A percentile compares a stretch with the other conserved stretches of the same genome.
Evolutionary conservation across 192 early-diverging fungal species (phyloP).

Genomic region (Entomortierella lignicola): DNA sequence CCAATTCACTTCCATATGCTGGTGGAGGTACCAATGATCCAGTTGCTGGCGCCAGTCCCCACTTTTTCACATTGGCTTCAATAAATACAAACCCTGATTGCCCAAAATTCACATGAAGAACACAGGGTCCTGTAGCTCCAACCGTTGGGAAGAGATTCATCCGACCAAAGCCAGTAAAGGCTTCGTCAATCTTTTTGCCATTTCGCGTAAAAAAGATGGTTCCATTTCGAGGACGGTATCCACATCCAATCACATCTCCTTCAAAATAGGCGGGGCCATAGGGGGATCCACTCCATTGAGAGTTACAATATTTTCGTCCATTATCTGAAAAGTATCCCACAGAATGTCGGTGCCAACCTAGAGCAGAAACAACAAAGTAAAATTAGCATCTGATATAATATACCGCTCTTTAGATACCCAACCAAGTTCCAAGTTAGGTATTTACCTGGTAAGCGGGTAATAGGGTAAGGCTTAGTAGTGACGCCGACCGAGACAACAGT

Average conservation of each 20-base stretch:
- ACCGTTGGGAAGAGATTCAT: constrained; percentile 78
- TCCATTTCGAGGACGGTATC: constrained; percentile 80
- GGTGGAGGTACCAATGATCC: constrained; percentile 80
- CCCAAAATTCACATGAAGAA: constrained; percentile 78
- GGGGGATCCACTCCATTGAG: constrained; percentile 69
- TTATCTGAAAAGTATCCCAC: constrained; percentile 76
- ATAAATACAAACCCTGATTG: constrained; percentile 87
- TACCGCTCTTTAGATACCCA: no score
- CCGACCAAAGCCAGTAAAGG: constrained; percentile 71
- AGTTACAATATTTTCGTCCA: constrained; percentile 76
- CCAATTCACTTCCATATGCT: constrained; percentile 78
- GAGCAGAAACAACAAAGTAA: neutral
- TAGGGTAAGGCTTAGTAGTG: constrained; percentile 79
- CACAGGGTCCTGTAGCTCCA: constrained; percentile 68
- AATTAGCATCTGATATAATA: no score
- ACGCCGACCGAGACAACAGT: constrained; percentile 79
- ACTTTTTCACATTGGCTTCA: constrained; percentile 87
- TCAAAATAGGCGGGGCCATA: constrained; percentile 75
- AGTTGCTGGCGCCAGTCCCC: constrained; percentile 80
- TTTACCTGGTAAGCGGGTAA: constrained; percentile 72
- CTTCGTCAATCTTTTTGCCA: constrained; percentile 75
- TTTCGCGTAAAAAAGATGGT: constrained; percentile 83
- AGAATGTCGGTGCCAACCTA: constrained; percentile 83
- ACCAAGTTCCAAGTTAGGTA: no score
- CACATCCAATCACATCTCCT: constrained; percentile 82